Conservation (phyloP, 306 rosid species). For the Malus asiatica region DNA sequence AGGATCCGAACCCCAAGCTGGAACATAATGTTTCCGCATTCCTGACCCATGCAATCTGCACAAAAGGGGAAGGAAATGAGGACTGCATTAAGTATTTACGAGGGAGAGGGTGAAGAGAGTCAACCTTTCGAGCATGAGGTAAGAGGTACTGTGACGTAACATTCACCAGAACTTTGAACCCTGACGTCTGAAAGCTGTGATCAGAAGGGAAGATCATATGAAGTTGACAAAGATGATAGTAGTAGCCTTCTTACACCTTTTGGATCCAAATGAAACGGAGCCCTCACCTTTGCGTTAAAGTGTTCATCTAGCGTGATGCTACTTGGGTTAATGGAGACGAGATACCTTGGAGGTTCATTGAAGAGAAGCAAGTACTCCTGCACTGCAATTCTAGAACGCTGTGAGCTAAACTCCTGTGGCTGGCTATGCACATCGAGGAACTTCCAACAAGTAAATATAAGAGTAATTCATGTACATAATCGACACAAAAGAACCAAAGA, state of each 20-base stretch:
- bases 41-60: conserved; percentile 54
- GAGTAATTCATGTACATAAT: not conserved
- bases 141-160: conserved; percentile 22
- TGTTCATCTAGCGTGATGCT: conserved; percentile 77
- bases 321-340: conserved; percentile 72
- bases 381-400: conserved; percentile 8
- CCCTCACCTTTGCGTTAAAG: conserved; percentile 69
- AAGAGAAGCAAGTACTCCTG: conserved; percentile 89
- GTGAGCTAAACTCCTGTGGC: not conserved
- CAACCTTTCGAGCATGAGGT: conserved; percentile 52
- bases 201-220: conserved; percentile 8
- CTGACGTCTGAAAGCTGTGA: conserved; percentile 73
- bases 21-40: conserved; percentile 50
- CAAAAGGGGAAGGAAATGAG: conserved; percentile 7
- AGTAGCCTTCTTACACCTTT: not conserved
- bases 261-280: not conserved
- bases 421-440: not conserved
- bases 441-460: not conserved
- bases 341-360: conserved; percentile 66
- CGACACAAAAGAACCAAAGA: not conserved
- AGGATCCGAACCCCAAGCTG: conserved; percentile 82
- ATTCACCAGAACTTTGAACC: conserved; percentile 38
- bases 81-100: not conserved
- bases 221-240: not conserved
- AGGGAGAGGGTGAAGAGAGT: conserved; percentile 4